These are phyloP conservation scores for Saitozyma sp. DNA, from an alignment of 768 basidiomycete genomes.

Conservation along the genomic window DNA sequence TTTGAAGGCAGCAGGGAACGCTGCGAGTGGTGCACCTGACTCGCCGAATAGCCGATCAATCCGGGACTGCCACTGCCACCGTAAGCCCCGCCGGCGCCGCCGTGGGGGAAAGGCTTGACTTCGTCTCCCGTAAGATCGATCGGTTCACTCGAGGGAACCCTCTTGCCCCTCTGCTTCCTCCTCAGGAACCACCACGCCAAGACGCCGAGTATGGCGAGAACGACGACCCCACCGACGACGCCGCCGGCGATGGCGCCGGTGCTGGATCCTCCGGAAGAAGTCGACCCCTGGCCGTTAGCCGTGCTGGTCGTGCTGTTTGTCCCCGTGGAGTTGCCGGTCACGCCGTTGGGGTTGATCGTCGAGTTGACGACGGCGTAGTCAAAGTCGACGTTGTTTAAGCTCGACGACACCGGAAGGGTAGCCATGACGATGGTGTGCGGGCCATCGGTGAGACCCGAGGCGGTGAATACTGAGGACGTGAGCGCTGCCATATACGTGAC, in stretches of 20 bases:
- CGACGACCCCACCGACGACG: conserved; percentile 39
- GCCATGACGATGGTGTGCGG: conserved; percentile 19
- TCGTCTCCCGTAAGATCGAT: conserved; percentile 23
- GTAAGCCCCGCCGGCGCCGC: not conserved
- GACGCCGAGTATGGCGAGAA: conserved; percentile 29
- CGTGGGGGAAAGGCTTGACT: conserved; percentile 13
- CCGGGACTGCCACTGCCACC: not conserved
- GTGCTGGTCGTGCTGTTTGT: not conserved
- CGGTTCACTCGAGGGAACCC: not conserved
- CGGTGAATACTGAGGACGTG: conserved; percentile 18
- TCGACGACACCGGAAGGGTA: conserved; percentile 5
- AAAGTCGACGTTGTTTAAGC: conserved; percentile 16
- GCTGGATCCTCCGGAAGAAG: not conserved
- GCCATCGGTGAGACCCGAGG: conserved; percentile 18
- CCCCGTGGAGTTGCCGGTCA: not conserved
- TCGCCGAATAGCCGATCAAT: not conserved
- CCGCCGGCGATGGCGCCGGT: conserved; percentile 42
- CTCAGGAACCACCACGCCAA: conserved; percentile 26
- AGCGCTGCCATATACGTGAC: not conserved
- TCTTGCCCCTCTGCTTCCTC: conserved; percentile 1
- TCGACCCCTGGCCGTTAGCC: not conserved
- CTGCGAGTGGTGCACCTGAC: not conserved
- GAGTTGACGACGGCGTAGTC: conserved; percentile 36
- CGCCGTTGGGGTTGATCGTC: conserved; percentile 10
- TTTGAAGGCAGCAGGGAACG: not conserved